Evolutionary conservation across 2,329 filamentous ascomycete species (phyloP).

Genomic region (Diaporthe ampelina): DNA sequence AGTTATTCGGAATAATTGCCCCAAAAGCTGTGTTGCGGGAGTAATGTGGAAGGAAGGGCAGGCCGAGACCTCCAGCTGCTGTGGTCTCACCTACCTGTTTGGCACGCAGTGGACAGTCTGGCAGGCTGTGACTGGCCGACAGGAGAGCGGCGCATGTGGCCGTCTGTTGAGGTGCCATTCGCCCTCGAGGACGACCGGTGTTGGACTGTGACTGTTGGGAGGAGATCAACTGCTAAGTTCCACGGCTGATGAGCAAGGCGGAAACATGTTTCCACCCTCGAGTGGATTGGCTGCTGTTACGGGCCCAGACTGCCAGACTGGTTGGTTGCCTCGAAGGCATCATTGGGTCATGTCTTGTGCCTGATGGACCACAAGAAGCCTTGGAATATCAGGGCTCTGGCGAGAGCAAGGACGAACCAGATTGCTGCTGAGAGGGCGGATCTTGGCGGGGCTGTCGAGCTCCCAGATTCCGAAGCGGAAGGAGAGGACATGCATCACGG

Average conservation of each 20-base stretch:
- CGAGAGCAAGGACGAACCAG: neutral
- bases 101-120: neutral
- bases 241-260: neutral
- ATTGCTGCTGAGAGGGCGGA: neutral
- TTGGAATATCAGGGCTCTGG: neutral
- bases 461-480: neutral
- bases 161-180: constrained; percentile 7
- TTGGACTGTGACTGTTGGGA: neutral
- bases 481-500: neutral
- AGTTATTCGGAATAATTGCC: constrained; percentile 6
- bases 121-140: no score
- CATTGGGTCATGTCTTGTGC: neutral
- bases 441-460: constrained; percentile 4
- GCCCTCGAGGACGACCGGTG: constrained; percentile 12
- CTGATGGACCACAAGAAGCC: no score
- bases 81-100: neutral
- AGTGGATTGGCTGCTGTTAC: neutral
- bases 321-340: neutral
- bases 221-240: neutral
- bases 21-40: neutral
- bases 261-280: neutral
- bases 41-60: neutral
- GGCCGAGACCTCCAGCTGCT: neutral
- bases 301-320: neutral
- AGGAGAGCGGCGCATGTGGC: constrained; percentile 7